These are phyloP conservation scores for Funneliformis geosporum DNA, from an alignment of 192 early-diverging fungal species.

Conservation along the genomic window DNA sequence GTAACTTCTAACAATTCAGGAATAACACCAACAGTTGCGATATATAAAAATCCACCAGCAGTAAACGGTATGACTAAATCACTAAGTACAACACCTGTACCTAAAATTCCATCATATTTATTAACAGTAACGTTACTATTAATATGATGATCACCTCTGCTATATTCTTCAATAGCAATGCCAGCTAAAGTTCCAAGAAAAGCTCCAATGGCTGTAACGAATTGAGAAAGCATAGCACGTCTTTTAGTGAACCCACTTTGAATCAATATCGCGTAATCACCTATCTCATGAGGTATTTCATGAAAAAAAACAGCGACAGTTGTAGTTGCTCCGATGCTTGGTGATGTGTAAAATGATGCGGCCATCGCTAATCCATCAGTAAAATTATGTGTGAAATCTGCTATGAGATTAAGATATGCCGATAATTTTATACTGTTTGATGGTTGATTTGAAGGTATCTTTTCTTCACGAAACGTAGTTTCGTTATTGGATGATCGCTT, in stretches of 20 bases:
- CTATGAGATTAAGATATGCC: constrained; percentile 81
- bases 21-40: constrained; percentile 83
- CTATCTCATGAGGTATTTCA: constrained; percentile 88
- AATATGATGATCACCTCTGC: constrained; percentile 38
- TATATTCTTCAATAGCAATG: constrained; percentile 73
- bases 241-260: constrained; percentile 77
- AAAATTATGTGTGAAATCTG: constrained; percentile 83
- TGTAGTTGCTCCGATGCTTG: constrained; percentile 80
- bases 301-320: constrained; percentile 86
- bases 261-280: constrained; percentile 86
- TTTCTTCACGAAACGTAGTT: constrained; percentile 37
- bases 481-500: constrained; percentile 23
- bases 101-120: constrained; percentile 43
- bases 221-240: constrained; percentile 76
- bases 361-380: constrained; percentile 86
- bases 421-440: constrained; percentile 61
- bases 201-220: constrained; percentile 78
- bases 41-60: constrained; percentile 85
- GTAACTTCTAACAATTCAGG: constrained; percentile 75
- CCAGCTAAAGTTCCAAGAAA: constrained; percentile 78
- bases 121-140: not conserved
- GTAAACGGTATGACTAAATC: constrained; percentile 87
- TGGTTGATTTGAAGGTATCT: constrained; percentile 38
- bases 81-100: constrained; percentile 65
- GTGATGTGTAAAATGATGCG: constrained; percentile 80